Evolutionary conservation across 331 rosid genomes (phyloP).

Genomic region (Quercus lobata): DNA sequence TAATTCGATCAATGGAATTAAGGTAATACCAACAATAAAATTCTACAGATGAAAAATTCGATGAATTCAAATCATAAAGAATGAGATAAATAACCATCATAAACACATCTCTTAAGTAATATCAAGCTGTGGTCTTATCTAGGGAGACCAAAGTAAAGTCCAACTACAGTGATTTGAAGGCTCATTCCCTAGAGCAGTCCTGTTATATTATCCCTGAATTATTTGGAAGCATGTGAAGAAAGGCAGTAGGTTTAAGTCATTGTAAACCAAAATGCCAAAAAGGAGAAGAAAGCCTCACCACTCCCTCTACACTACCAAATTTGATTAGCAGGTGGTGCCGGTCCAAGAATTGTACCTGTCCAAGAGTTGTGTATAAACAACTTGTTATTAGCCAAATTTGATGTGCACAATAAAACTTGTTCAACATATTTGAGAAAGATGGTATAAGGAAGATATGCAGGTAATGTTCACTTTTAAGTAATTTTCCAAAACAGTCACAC

Average conservation of each 20-base stretch:
- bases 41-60: background rate
- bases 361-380: conserved; percentile 43
- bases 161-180: background rate
- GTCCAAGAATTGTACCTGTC: conserved; percentile 98
- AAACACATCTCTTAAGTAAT: background rate
- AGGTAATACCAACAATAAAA: background rate
- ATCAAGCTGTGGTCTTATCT: background rate
- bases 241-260: background rate
- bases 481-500: conserved; percentile 12
- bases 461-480: conserved; percentile 7
- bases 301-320: conserved; percentile 97
- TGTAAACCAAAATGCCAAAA: conserved; percentile 1
- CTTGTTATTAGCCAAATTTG: conserved; percentile 37
- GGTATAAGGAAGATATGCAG: conserved; percentile 21
- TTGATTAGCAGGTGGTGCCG: conserved; percentile 92
- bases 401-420: background rate
- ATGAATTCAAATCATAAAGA: background rate
- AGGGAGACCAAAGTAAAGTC: background rate
- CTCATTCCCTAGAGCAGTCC: conserved; percentile 14
- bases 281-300: conserved; percentile 59
- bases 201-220: background rate
- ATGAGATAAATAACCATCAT: background rate
- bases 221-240: background rate
- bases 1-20: too few relatives aligned
- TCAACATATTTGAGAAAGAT: conserved; percentile 4